A percentile compares a stretch with the other conserved stretches of the same genome.
Conservation (phyloP, 2,329 filamentous ascomycete genomes). For the Trematosphaeria pertusa region DNA sequence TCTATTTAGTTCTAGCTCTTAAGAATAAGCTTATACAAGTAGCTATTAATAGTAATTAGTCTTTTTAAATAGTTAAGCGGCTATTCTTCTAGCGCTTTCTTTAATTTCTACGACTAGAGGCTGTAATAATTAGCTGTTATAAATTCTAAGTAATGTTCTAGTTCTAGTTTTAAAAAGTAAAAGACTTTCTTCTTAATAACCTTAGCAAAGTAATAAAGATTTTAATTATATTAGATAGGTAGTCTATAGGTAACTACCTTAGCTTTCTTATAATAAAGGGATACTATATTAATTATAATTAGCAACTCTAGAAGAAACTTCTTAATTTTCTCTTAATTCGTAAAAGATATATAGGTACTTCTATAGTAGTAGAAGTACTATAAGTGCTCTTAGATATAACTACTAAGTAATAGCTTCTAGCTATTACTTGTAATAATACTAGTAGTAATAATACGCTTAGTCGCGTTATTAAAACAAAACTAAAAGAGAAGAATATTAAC, state of each 20-base stretch:
- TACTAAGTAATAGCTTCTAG: slow-evolving; percentile 4
- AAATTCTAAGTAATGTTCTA: slow-evolving; percentile 8
- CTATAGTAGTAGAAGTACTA: slow-evolving; percentile 4
- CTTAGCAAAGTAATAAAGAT: slow-evolving; percentile 6
- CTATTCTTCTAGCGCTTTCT: slow-evolving; percentile 13
- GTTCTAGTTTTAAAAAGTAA: slow-evolving; percentile 4
- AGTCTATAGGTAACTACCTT: slow-evolving; percentile 10
- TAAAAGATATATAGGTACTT: slow-evolving; percentile 2
- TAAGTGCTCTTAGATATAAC: slow-evolving; percentile 2
- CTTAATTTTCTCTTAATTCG: slow-evolving; percentile 10
- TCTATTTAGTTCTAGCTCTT: slow-evolving; percentile 5
- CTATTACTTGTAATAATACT: slow-evolving; percentile 9
- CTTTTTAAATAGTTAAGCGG: no score
- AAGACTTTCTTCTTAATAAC: neutral
- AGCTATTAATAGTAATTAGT: slow-evolving; percentile 14
- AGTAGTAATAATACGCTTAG: slow-evolving; percentile 6
- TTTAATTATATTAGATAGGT: slow-evolving; percentile 1
- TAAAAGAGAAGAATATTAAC: neutral
- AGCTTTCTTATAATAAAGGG: slow-evolving; percentile 11
- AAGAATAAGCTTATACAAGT: slow-evolving; percentile 11
- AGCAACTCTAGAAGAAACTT: slow-evolving; percentile 9
- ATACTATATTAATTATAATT: slow-evolving; percentile 13
- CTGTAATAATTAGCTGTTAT: slow-evolving; percentile 12
- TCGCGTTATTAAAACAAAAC: neutral
- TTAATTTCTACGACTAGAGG: slow-evolving; percentile 2